Evolutionary conservation across 2,329 filamentous ascomycete species (phyloP).

Genomic region (Phaeosphaeria sp.): DNA sequence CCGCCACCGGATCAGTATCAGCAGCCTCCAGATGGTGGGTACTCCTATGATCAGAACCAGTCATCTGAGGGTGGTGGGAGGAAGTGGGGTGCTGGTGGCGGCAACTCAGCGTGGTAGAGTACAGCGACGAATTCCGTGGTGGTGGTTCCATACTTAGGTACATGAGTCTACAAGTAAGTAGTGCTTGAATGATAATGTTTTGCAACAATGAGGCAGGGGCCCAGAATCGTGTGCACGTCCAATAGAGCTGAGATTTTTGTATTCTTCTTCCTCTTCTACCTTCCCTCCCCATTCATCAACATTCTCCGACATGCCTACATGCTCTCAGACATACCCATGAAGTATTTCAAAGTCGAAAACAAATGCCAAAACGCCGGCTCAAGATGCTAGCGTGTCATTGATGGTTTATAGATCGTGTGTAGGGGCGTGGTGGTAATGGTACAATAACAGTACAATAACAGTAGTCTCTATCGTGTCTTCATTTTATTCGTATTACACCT

Average conservation of each 20-base stretch:
- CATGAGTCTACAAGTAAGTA: neutral
- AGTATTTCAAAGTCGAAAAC: conserved; percentile 11
- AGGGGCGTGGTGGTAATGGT: conserved; percentile 28
- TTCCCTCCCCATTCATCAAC: conserved; percentile 5
- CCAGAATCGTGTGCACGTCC: neutral
- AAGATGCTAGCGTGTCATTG: conserved; percentile 36
- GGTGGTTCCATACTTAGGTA: neutral
- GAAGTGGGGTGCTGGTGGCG: conserved; percentile 41
- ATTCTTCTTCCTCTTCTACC: conserved; percentile 15
- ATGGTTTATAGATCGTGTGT: conserved; percentile 8
- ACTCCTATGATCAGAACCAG: conserved; percentile 29
- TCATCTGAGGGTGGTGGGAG: conserved; percentile 26
- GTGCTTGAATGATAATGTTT: neutral
- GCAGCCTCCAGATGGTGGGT: conserved; percentile 24
- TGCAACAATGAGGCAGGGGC: neutral
- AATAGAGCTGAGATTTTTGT: conserved; percentile 29
- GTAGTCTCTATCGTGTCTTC: neutral
- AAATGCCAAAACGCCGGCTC: conserved; percentile 38
- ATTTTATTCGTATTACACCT: neutral
- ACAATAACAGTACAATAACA: conserved; percentile 34
- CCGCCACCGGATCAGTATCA: conserved; percentile 13
- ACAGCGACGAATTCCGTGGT: neutral
- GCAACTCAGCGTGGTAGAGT: conserved; percentile 33
- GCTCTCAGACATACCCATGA: conserved; percentile 12
- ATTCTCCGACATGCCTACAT: conserved; percentile 21